Base-by-base conservation (phyloP, 2,329 filamentous ascomycete genomes). In the Podosphaera xanthii region DNA sequence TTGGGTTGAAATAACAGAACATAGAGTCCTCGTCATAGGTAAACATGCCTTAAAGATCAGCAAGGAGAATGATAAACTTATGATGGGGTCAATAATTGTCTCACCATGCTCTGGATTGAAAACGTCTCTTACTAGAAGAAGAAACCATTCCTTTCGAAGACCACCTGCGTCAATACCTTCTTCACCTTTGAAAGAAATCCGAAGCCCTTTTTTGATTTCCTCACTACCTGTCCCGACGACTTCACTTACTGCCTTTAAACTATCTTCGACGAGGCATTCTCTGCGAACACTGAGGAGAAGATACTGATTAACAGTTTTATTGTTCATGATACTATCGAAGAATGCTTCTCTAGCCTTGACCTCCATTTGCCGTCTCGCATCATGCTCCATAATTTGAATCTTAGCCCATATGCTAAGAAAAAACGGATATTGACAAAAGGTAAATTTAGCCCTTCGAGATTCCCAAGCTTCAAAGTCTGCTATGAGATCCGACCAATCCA, bases 391-490 rank as follows among this genome's bases (percentile, higher is more conserved):
- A 54, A 95, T 91, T 63, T 84, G 84, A 60, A 92, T 94, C 71
- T 96, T 96, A 35, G 89, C 85, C 75, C 87, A 90, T 63, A 96
- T 89, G 62, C 88, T 94, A 48, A 96, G 75, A 64, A 95, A 83
- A 66, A 95, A 94, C 0, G 90, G 88, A 66, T 94, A 94, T 68
- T 94, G 87, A 68, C 89, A 95, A 67, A 96, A 94, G 0, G 86
- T 80, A 68, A 95, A 95, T 64, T 82, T 87, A 30, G 77, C 77
- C 58, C 78, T 77, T 63, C 79, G 83, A 3, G 80, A 77, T 68
- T 94, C 89, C 90, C 90, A 96, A 8, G 81, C 77, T 67, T 94
- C 87, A 66, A 94, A 95, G 68, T 96, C 90, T 0, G 79, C 80
- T 54, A 92, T 79, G 5, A 95, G 75, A 67, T 95, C 87, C n/a